Evolutionary conservation across 2,329 filamentous ascomycete species (phyloP).

Genomic region (Fonsecaea monophora): DNA sequence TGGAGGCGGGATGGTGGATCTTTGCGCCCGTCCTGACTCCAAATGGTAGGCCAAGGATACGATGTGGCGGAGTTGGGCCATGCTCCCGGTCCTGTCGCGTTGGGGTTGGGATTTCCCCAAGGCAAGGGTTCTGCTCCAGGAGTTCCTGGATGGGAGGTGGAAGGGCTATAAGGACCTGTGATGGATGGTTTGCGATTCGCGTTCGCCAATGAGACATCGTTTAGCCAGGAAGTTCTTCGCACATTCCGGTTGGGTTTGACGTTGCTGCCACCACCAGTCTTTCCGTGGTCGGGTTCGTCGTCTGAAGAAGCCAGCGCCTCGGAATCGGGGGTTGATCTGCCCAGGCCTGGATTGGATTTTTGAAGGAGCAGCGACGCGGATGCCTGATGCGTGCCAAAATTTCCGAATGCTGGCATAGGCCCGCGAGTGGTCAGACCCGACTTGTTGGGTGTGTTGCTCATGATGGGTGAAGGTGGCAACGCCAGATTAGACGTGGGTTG

Average conservation of each 20-base stretch:
- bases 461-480: slow-evolving; percentile 23
- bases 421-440: slow-evolving; percentile 33
- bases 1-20: slow-evolving; percentile 76
- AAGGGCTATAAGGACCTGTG: slow-evolving; percentile 75
- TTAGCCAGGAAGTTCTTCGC: slow-evolving; percentile 82
- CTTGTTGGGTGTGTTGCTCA: slow-evolving; percentile 35
- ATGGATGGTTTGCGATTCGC: slow-evolving; percentile 75
- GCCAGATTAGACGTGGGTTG: slow-evolving; percentile 6
- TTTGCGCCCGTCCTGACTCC: slow-evolving; percentile 76
- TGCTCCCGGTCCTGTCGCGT: slow-evolving; percentile 25
- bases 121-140: slow-evolving; percentile 70
- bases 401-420: slow-evolving; percentile 40
- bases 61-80: slow-evolving; percentile 37
- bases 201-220: slow-evolving; percentile 72
- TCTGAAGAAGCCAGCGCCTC: slow-evolving; percentile 93
- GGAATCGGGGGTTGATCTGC: slow-evolving; percentile 89
- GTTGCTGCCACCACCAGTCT: slow-evolving; percentile 51
- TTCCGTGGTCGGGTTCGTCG: slow-evolving; percentile 76
- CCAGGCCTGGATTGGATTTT: slow-evolving; percentile 71
- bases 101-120: slow-evolving; percentile 46
- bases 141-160: slow-evolving; percentile 79
- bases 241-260: slow-evolving; percentile 66
- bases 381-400: slow-evolving; percentile 49
- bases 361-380: slow-evolving; percentile 73
- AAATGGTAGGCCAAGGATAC: slow-evolving; percentile 74